Evolutionary conservation across 2,329 filamentous ascomycete genomes (phyloP), one percentile per base, ranked within the genome.

Genomic region (Metarhizium album): DNA sequence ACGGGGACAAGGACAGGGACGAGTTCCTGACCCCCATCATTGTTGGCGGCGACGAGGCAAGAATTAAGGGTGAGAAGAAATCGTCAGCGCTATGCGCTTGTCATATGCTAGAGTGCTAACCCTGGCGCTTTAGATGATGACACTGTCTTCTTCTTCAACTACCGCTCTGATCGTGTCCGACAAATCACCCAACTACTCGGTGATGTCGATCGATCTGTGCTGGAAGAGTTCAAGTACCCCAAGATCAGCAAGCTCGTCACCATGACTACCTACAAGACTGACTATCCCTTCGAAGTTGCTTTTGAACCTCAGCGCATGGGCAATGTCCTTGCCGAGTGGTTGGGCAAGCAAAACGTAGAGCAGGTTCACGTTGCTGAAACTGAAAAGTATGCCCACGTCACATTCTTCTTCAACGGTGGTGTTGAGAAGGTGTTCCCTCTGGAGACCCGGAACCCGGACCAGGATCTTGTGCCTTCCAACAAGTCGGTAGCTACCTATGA

Each of bases 111-210:
- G 9, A 42, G 24, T 29, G 35, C 42, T 40, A 20, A 45, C 42
- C 38, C 57, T 59, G 29, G 57, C 53, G 29, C 18, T 16, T 20
- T 9, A 90, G 90, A 97, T 65, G 79, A 86, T 59, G 93, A 98
- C 66, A 91, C 89, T 49, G 80, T 97, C 62, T 97, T 97, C 81
- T 97, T 97, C 82, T 98, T 98, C 87, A 98, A 98, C 83, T 98
- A 98, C 79, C 89, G 93, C 64, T 97, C 93, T 52, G 93, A 98
- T 69, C 90, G 93, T 68, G 91, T 91, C 49, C 87, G 93, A 61
- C 93, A 98, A 71, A 86, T 98, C 67, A 95, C 90, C 47, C 93
- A 97, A 73, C 79, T 98, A 43, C 76, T 98, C 50, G 93, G 93
- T 60, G 87, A 87, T 67, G 84, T 91, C 65, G 93, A 98, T 74